A percentile compares a stretch with the other conserved stretches of the same genome.
Conservation (phyloP, 176 grass and related monocot species). For the Aegilops bicornis region DNA sequence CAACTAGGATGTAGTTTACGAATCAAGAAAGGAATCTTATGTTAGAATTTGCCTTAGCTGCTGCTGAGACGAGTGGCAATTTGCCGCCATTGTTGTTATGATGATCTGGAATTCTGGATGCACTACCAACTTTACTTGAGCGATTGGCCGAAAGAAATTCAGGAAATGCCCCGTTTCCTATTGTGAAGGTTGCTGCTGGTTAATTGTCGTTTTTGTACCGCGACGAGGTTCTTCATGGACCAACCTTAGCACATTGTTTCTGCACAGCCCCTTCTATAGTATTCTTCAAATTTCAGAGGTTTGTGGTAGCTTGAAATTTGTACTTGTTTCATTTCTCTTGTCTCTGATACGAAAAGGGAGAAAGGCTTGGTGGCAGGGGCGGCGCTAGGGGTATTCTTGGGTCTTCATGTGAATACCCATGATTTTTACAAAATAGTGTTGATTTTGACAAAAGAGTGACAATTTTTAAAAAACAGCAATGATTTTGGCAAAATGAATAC, state of each 20-base stretch:
- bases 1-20: constrained; percentile 11
- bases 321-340: no score
- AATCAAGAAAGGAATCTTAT: neutral
- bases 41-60: constrained; percentile 17
- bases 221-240: neutral
- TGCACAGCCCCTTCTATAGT: neutral
- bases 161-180: neutral
- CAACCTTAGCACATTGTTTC: neutral
- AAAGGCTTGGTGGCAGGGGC: no score
- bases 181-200: neutral
- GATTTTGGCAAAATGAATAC: no score
- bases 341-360: no score
- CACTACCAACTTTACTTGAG: neutral
- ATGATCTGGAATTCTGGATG: neutral
- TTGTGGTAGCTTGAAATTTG: neutral
- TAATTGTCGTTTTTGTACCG: neutral
- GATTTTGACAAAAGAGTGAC: no score
- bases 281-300: neutral
- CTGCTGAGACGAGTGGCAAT: neutral
- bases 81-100: neutral
- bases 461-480: no score
- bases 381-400: no score
- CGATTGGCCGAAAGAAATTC: neutral
- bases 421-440: no score
- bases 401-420: no score